A percentile compares a stretch with the other conserved stretches of the same genome.
phyloP scores from a whole-genome alignment of 192 early-diverging fungal genomes.

The Fimicolochytrium jonesii region DNA sequence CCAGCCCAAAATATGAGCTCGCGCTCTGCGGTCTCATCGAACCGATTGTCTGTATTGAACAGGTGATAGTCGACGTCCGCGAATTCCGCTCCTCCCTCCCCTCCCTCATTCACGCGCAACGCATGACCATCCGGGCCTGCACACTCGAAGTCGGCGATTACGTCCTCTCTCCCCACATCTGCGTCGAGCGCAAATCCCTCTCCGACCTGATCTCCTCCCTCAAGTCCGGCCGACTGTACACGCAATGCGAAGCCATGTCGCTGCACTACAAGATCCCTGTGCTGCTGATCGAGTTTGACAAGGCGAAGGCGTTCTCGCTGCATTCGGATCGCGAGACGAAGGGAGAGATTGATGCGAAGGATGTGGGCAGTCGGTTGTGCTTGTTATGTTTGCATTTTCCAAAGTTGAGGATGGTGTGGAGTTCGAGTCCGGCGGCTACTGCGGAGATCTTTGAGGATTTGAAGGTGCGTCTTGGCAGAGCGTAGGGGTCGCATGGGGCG shows the following conservation, averaged over 20 bases:
- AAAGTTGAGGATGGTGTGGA: conserved; percentile 83
- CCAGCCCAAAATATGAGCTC: too few relatives aligned
- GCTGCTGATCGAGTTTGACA: conserved; percentile 90
- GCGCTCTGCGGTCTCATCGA: too few relatives aligned
- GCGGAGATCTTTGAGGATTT: conserved; percentile 88
- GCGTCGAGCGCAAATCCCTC: conserved; percentile 89
- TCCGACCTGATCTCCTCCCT: conserved; percentile 83
- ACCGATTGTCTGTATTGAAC: too few relatives aligned
- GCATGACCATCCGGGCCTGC: conserved; percentile 71
- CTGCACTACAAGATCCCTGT: conserved; percentile 73
- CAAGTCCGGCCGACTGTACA: conserved; percentile 80
- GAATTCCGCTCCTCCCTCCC: conserved; percentile 93
- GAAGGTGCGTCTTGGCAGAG: conserved; percentile 72
- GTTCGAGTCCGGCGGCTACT: conserved; percentile 75
- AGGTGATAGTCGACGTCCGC: conserved; percentile 86
- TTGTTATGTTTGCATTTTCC: conserved; percentile 81
- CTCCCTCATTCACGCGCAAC: conserved; percentile 71
- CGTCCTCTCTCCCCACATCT: conserved; percentile 77
- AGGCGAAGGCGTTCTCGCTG: conserved; percentile 71
- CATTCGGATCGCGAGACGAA: background rate
- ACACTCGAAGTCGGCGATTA: conserved; percentile 95
- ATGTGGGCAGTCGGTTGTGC: conserved; percentile 28
- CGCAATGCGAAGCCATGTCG: conserved; percentile 86
- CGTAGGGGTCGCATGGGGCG: background rate
- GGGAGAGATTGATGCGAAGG: conserved; percentile 14